A percentile compares a stretch with the other conserved stretches of the same genome.
These are phyloP conservation scores for Rubia yunnanensis DNA, from an alignment of 257 asterid species.

Conservation along the genomic window DNA sequence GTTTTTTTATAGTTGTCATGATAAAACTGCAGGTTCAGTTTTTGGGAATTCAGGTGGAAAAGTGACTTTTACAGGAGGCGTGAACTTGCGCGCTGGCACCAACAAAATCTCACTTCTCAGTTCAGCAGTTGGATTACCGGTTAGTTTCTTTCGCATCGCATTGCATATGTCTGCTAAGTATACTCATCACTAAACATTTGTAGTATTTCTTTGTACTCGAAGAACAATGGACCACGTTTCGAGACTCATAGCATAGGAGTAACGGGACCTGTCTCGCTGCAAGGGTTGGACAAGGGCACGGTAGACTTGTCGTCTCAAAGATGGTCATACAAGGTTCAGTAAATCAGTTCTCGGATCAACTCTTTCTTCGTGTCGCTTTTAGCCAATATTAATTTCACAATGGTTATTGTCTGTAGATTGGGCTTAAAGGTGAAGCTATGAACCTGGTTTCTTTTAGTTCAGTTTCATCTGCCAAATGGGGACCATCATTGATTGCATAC, in stretches of 20 bases:
- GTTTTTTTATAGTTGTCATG: slow-evolving; percentile 4
- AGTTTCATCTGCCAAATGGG: slow-evolving; percentile 55
- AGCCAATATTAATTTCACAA: background rate
- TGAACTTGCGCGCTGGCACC: slow-evolving; percentile 62
- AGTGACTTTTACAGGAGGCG: slow-evolving; percentile 44
- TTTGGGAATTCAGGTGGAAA: slow-evolving; percentile 48
- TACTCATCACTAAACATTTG: no score
- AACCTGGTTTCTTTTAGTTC: slow-evolving; percentile 53
- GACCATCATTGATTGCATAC: slow-evolving; percentile 34
- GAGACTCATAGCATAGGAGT: slow-evolving; percentile 73
- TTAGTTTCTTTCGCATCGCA: slow-evolving; percentile 21
- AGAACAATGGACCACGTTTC: slow-evolving; percentile 70
- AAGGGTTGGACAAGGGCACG: slow-evolving; percentile 58
- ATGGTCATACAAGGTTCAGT: slow-evolving; percentile 86
- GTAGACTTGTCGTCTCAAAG: slow-evolving; percentile 69
- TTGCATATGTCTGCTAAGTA: no score
- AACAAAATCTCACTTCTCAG: slow-evolving; percentile 74
- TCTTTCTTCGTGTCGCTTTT: background rate
- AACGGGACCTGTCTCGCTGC: slow-evolving; percentile 68
- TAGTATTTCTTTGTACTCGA: slow-evolving; percentile 13
- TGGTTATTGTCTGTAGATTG: slow-evolving; percentile 35
- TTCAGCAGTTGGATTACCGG: slow-evolving; percentile 84
- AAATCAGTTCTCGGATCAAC: slow-evolving; percentile 1
- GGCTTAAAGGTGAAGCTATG: slow-evolving; percentile 80
- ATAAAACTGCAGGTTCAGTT: slow-evolving; percentile 52